phyloP scores from a whole-genome alignment of 768 basidiomycete genomes.

The Crassisporium funariophilum region DNA sequence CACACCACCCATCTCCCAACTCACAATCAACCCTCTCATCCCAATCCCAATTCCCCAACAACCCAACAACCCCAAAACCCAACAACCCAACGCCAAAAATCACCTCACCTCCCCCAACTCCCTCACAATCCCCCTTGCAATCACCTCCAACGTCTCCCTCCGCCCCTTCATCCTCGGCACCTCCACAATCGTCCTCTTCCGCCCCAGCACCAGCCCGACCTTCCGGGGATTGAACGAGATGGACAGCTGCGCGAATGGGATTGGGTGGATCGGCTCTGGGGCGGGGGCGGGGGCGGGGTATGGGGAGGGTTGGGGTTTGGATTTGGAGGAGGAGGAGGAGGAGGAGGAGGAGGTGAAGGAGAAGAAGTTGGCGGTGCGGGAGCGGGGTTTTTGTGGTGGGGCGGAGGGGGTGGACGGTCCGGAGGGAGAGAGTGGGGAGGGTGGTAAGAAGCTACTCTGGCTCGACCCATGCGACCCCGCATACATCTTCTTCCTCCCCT shows the following conservation, averaged over 20 bases:
- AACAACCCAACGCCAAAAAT: slow-evolving; percentile 26
- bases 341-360: slow-evolving; percentile 8
- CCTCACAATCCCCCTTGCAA: slow-evolving; percentile 53
- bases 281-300: slow-evolving; percentile 7
- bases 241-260: slow-evolving; percentile 40
- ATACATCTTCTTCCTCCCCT: not conserved
- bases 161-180: slow-evolving; percentile 35
- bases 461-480: not conserved
- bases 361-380: slow-evolving; percentile 6
- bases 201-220: slow-evolving; percentile 39
- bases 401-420: slow-evolving; percentile 5
- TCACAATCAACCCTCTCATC: no score
- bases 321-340: slow-evolving; percentile 6
- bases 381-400: slow-evolving; percentile 1
- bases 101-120: slow-evolving; percentile 50
- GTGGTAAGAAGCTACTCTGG: not conserved
- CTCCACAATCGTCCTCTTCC: slow-evolving; percentile 58
- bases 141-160: slow-evolving; percentile 56
- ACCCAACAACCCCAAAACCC: no score
- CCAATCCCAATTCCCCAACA: no score
- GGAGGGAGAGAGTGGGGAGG: slow-evolving; percentile 4
- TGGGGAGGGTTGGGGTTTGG: slow-evolving; percentile 8
- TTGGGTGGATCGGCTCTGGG: slow-evolving; percentile 21
- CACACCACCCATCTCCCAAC: no score
- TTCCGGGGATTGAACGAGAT: slow-evolving; percentile 46